Base-by-base conservation (phyloP, 1,139 yeast genomes). In the Debaryomyces fabryi region DNA sequence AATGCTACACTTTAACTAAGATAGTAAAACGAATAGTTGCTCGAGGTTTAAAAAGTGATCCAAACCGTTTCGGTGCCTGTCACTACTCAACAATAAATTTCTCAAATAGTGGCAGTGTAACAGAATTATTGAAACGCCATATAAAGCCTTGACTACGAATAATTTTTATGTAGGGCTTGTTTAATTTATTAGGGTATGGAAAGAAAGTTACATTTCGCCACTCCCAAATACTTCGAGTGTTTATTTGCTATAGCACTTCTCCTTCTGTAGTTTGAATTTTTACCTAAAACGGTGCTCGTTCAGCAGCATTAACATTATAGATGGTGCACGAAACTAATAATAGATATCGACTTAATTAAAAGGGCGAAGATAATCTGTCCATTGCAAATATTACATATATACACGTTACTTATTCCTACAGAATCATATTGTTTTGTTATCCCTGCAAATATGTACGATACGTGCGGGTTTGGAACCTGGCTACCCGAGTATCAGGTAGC, bases 61-160 rank as follows among this genome's bases (percentile, higher is more conserved):
- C 40, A 37, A 37, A 13, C 24, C 35, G 35, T 4, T 37, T n/a
- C 30, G 9, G 29, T 21, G 24, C 15, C 40, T 10, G 30, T 24
- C 40, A 24, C 40, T 12, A 21, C 25, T 35, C 38, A 35, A 35
- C 25, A 35, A 35, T 35, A n/a, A n/a, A 35, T 12, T 27, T 16
- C 42, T 39, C 43, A 40, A 27, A 40, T 40, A 30, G 43, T 40
- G 43, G 43, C 43, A 30, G 43, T 40, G 43, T 40, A 25, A 16
- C 24, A 25, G 16, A n/a, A 18, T 37, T 21, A 8, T 21, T 12
- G 30, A 35, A 13, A n/a, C 38, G 21, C 27, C 7, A 20, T 21
- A 35, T 12, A 35, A 20, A 13, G 25, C 15, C 13, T 20, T 7
- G 13, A 15, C 18, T 16, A 32, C 20, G 15, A 7, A 7, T 12